phyloP scores from a whole-genome alignment of 306 rosid genomes.

The Gleditsia sinensis region DNA sequence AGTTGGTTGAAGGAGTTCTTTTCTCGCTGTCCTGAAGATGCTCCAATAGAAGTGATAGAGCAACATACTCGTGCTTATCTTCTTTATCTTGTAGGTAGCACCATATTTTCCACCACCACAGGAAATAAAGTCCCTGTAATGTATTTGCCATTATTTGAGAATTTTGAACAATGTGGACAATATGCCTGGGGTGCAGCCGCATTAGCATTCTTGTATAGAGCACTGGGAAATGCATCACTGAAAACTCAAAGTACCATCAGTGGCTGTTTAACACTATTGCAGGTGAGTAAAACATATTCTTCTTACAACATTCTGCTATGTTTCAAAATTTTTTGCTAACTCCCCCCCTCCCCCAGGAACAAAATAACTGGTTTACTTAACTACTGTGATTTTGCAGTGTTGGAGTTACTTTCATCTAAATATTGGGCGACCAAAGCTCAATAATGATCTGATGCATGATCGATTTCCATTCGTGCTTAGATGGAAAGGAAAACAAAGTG shows the following conservation, averaged over 20 bases:
- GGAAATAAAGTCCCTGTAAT: slow-evolving; percentile 99
- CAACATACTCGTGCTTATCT: slow-evolving; percentile 97
- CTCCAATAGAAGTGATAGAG: slow-evolving; percentile 70
- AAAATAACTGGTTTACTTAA: slow-evolving; percentile 10
- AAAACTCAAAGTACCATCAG: slow-evolving; percentile 98
- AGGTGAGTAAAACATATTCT: slow-evolving; percentile 51
- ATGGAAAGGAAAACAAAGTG: slow-evolving; percentile 98
- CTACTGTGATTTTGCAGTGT: slow-evolving; percentile 62
- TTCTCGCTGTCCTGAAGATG: slow-evolving; percentile 85
- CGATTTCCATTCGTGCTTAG: slow-evolving; percentile 93
- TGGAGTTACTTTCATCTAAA: slow-evolving; percentile 99
- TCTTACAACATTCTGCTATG: not conserved
- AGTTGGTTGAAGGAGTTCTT: slow-evolving; percentile 98
- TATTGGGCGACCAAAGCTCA: slow-evolving; percentile 95
- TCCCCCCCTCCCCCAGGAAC: not conserved
- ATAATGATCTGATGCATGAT: slow-evolving; percentile 69
- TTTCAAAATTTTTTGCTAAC: slow-evolving; percentile 5
- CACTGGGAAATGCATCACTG: slow-evolving; percentile 93
- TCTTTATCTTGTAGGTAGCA: slow-evolving; percentile 97
- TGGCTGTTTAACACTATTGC: slow-evolving; percentile 94
- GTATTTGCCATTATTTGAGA: slow-evolving; percentile 95
- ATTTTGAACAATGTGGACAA: slow-evolving; percentile 76
- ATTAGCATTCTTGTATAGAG: slow-evolving; percentile 85
- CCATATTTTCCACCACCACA: slow-evolving; percentile 95
- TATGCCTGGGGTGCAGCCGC: slow-evolving; percentile 99